Conservation (phyloP, 345 rosid genomes). For the Eucalyptus grandis region DNA sequence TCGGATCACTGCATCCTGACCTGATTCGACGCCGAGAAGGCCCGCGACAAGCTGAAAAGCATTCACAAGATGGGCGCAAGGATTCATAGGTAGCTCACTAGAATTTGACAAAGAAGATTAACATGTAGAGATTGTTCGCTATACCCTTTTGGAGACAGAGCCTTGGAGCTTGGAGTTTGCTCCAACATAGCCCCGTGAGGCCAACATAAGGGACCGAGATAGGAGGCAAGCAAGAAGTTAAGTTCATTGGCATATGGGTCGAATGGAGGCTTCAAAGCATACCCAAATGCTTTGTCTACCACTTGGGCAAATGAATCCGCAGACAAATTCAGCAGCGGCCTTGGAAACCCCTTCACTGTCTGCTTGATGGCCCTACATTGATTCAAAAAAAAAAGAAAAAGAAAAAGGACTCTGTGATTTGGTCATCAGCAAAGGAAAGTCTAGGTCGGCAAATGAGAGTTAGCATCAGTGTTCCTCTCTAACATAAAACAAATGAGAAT, state of each 20-base stretch:
- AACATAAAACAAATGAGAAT: neutral
- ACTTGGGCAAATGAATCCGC: slow-evolving; percentile 33
- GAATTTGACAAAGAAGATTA: neutral
- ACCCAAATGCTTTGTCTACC: slow-evolving; percentile 46
- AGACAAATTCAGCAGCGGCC: slow-evolving; percentile 69
- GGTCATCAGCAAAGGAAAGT: neutral
- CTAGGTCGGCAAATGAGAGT: neutral
- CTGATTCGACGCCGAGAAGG: slow-evolving; percentile 68
- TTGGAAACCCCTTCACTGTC: slow-evolving; percentile 58
- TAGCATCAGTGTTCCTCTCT: neutral
- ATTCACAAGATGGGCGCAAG: neutral
- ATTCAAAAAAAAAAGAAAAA: neutral
- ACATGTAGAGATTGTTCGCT: neutral
- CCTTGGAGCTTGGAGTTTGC: slow-evolving; percentile 45
- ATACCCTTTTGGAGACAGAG: slow-evolving; percentile 40
- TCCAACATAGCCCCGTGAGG: slow-evolving; percentile 82
- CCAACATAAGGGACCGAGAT: slow-evolving; percentile 74
- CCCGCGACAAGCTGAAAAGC: slow-evolving; percentile 52
- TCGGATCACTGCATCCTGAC: slow-evolving; percentile 75
- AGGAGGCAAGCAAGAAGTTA: slow-evolving; percentile 64
- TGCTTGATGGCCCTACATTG: slow-evolving; percentile 50
- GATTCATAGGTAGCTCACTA: neutral
- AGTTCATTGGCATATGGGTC: slow-evolving; percentile 47
- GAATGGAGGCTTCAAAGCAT: slow-evolving; percentile 41
- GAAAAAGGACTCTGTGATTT: neutral